phyloP scores from a whole-genome alignment of 495 filamentous ascomycete species.

The Hypoxylon fuscum region DNA sequence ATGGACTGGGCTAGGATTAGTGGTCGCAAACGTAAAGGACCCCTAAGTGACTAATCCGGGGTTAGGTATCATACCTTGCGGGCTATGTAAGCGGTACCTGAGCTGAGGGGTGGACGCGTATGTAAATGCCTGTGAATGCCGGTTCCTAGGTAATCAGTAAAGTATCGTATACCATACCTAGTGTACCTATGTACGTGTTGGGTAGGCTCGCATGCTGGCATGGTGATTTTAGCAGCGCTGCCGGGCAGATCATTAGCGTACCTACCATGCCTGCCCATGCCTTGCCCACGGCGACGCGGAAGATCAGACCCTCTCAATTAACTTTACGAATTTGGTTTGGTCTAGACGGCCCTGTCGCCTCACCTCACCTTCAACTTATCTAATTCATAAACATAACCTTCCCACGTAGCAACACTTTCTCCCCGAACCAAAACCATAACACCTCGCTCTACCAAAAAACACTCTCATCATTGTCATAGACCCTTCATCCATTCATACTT shows the following conservation, averaged over 20 bases:
- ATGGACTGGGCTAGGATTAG: constrained; percentile 28
- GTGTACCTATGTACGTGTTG: no score
- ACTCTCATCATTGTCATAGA: constrained; percentile 7
- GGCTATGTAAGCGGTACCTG: constrained; percentile 18
- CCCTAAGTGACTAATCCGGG: constrained; percentile 39
- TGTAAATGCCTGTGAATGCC: no score
- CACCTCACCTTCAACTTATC: constrained; percentile 20
- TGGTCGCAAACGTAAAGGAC: constrained; percentile 30
- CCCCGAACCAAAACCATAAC: no score
- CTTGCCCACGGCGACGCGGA: background rate
- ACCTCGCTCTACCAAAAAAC: no score
- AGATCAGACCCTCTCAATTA: constrained; percentile 9
- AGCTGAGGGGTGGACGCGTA: no score
- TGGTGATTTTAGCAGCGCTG: constrained; percentile 33
- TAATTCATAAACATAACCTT: background rate
- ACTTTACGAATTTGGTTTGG: constrained; percentile 24
- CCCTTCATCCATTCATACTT: constrained; percentile 2
- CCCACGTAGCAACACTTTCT: no score
- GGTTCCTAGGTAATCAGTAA: no score
- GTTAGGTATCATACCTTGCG: constrained; percentile 10
- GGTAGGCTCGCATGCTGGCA: constrained; percentile 37
- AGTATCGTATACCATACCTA: no score
- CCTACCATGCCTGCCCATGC: no score
- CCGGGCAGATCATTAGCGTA: constrained; percentile 16
- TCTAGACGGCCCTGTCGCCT: constrained; percentile 27